These are phyloP conservation scores for Starmerella floricola DNA, from an alignment of 805 yeast species.

Conservation along the genomic window DNA sequence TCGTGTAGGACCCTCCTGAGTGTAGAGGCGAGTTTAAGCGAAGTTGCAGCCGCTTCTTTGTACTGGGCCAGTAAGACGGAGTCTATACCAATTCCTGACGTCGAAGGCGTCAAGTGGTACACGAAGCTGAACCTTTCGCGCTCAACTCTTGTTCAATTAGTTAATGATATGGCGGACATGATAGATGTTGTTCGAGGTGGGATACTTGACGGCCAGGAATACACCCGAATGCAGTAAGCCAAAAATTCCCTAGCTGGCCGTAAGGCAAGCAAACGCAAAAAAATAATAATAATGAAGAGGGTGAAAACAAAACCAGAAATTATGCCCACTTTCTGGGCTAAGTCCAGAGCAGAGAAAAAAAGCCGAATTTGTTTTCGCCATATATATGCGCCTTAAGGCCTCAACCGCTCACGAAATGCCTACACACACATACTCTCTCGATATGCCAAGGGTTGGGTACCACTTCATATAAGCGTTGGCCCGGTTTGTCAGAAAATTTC, in stretches of 20 bases:
- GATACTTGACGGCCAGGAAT: slow-evolving; percentile 19
- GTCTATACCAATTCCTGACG: slow-evolving; percentile 3
- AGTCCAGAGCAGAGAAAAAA: too few relatives aligned
- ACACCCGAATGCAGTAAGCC: slow-evolving; percentile 12
- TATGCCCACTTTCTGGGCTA: too few relatives aligned
- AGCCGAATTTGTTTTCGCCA: too few relatives aligned
- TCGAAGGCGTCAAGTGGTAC: slow-evolving; percentile 20
- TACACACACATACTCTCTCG: too few relatives aligned
- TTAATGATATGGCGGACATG: slow-evolving; percentile 23
- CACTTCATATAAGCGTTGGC: too few relatives aligned
- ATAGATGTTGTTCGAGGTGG: slow-evolving; percentile 16
- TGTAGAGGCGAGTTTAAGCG: slow-evolving; percentile 25
- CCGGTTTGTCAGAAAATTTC: not conserved
- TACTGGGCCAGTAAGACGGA: slow-evolving; percentile 27
- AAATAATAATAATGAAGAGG: too few relatives aligned
- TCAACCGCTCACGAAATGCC: too few relatives aligned
- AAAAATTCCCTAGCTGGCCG: not conserved
- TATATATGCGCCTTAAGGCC: too few relatives aligned
- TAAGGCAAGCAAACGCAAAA: too few relatives aligned
- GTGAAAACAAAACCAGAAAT: too few relatives aligned
- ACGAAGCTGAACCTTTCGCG: slow-evolving; percentile 6
- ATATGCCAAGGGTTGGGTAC: too few relatives aligned
- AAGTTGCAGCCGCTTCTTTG: slow-evolving; percentile 32
- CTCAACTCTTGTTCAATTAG: slow-evolving; percentile 11
- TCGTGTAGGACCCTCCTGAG: slow-evolving; percentile 30